These are phyloP conservation scores for Solanum hybrid DNA, from an alignment of 305 asterid species.

Conservation along the genomic window DNA sequence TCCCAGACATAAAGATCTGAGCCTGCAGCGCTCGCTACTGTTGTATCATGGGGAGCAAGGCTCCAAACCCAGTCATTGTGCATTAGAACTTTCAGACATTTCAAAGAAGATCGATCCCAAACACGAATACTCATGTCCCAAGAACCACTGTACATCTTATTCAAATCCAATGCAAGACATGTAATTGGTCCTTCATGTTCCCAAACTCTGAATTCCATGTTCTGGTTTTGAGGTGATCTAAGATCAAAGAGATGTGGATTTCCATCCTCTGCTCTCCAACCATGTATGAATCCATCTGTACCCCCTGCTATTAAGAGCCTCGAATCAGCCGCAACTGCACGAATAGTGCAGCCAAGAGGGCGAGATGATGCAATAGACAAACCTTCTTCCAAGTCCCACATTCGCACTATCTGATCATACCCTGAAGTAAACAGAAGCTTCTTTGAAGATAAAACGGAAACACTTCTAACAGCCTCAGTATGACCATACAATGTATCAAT, in stretches of 20 bases:
- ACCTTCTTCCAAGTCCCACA: conserved; percentile 97
- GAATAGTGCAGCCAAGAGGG: conserved; percentile 85
- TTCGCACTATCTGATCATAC: conserved; percentile 78
- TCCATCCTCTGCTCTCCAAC: conserved; percentile 79
- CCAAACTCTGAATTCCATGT: conserved; percentile 67
- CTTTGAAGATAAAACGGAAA: conserved; percentile 64
- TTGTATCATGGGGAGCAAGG: conserved; percentile 69
- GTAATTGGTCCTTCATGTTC: conserved; percentile 88
- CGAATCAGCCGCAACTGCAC: conserved; percentile 84
- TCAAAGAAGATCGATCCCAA: conserved; percentile 68
- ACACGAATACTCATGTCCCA: conserved; percentile 94
- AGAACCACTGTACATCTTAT: conserved; percentile 82
- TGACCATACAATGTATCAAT: conserved; percentile 77
- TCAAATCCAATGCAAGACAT: conserved; percentile 72
- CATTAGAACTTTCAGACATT: conserved; percentile 56
- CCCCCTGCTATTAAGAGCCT: conserved; percentile 85
- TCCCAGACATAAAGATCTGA: conserved; percentile 77
- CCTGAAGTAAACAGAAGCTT: conserved; percentile 83
- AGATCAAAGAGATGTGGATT: conserved; percentile 74
- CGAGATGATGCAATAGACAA: conserved; percentile 65
- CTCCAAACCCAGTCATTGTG: conserved; percentile 97
- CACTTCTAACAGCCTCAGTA: conserved; percentile 74
- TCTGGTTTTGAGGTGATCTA: conserved; percentile 41
- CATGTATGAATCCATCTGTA: conserved; percentile 86
- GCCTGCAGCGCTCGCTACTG: conserved; percentile 77